These are phyloP conservation scores for Suhomyces prunicola DNA, from an alignment of 805 yeast species.

Conservation along the genomic window DNA sequence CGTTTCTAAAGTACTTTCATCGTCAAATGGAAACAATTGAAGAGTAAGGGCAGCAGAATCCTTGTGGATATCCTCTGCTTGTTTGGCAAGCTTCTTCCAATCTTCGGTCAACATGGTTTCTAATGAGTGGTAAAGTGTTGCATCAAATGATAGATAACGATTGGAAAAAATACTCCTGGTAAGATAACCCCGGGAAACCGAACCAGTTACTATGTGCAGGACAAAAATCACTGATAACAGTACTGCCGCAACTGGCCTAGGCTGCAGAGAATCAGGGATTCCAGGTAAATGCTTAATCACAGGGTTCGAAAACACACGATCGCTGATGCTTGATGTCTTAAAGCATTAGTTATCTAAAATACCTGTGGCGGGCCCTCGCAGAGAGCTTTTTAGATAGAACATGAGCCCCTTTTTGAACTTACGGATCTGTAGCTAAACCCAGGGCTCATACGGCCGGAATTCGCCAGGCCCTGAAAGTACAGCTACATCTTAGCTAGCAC, in stretches of 20 bases:
- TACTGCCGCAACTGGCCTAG: not conserved
- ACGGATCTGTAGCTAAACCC: not conserved
- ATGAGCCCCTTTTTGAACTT: not conserved
- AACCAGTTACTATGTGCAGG: not conserved
- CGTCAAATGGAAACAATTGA: slow-evolving; percentile 18
- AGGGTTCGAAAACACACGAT: not conserved
- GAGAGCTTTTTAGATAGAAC: not conserved
- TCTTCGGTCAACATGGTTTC: slow-evolving; percentile 13
- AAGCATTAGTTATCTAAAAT: not conserved
- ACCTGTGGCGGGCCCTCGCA: not conserved
- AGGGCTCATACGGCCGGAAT: not conserved
- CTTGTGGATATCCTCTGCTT: slow-evolving; percentile 12
- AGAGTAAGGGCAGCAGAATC: slow-evolving; percentile 14
- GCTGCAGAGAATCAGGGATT: not conserved
- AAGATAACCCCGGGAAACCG: not conserved
- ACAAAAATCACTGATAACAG: not conserved
- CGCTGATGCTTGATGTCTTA: not conserved
- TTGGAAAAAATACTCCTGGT: not conserved
- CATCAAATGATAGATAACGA: not conserved
- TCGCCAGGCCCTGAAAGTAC: not conserved
- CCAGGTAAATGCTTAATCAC: not conserved
- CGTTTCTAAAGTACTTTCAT: slow-evolving; percentile 5
- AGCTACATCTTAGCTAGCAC: not conserved
- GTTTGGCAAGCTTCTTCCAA: slow-evolving; percentile 15
- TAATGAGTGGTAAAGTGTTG: not conserved